phyloP scores from a whole-genome alignment of 768 basidiomycete species.

The Hygrocybe coccinea region DNA sequence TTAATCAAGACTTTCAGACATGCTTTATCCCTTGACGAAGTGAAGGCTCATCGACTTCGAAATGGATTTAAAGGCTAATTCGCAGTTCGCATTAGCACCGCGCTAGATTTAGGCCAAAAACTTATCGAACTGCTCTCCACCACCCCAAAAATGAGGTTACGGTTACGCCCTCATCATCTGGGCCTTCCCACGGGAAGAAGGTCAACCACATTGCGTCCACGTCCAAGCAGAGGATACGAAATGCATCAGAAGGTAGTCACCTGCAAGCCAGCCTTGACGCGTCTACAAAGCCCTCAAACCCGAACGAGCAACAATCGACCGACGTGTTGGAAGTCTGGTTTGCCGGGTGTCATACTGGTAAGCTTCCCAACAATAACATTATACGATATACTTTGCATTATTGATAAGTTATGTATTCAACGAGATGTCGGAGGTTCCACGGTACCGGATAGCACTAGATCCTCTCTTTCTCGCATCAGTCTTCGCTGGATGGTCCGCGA shows the following conservation, averaged over 20 bases:
- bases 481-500: constrained; percentile 80
- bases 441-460: constrained; percentile 38
- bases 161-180: too few species aligned
- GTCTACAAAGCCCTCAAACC: neutral
- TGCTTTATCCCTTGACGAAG: constrained; percentile 74
- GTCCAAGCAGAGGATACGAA: too few species aligned
- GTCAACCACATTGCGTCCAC: too few species aligned
- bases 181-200: too few species aligned
- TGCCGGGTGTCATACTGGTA: constrained; percentile 65
- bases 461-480: constrained; percentile 54
- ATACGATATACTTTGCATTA: neutral
- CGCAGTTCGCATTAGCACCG: constrained; percentile 45
- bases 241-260: too few species aligned
- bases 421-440: constrained; percentile 69
- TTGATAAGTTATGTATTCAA: neutral
- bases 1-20: constrained; percentile 71
- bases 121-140: constrained; percentile 48
- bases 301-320: constrained; percentile 16
- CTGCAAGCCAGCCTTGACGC: neutral
- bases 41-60: constrained; percentile 23
- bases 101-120: constrained; percentile 58
- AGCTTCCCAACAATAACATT: neutral
- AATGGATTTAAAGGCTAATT: neutral
- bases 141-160: constrained; percentile 10
- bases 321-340: constrained; percentile 83